phyloP scores from a whole-genome alignment of 2,329 filamentous ascomycete species.

The Penicillium nordicum region DNA sequence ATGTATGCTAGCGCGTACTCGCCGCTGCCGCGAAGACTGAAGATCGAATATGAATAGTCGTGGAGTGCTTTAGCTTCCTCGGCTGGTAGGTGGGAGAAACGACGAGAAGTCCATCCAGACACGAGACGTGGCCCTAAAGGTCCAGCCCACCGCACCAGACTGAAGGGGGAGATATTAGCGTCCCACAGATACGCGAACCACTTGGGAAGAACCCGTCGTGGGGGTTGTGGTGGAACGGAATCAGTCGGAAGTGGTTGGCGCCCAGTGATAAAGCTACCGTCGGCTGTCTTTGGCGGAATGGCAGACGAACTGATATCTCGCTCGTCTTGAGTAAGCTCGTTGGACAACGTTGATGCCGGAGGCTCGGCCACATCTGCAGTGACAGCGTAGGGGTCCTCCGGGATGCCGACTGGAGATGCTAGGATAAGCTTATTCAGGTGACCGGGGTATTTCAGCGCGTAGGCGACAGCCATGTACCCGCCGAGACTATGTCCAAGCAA shows the following conservation, averaged over 20 bases:
- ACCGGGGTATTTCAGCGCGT: slow-evolving; percentile 94
- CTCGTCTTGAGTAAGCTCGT: slow-evolving; percentile 77
- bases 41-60: slow-evolving; percentile 90
- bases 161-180: slow-evolving; percentile 93
- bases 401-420: slow-evolving; percentile 89
- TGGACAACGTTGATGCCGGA: slow-evolving; percentile 66
- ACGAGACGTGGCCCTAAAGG: slow-evolving; percentile 88
- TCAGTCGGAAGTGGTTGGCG: slow-evolving; percentile 29
- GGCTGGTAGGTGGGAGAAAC: slow-evolving; percentile 81
- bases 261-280: slow-evolving; percentile 57
- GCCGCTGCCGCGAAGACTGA: slow-evolving; percentile 85
- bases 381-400: slow-evolving; percentile 88
- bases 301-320: slow-evolving; percentile 37
- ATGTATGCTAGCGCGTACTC: slow-evolving; percentile 93
- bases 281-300: slow-evolving; percentile 38
- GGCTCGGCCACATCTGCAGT: slow-evolving; percentile 76
- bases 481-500: slow-evolving; percentile 89
- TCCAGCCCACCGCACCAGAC: slow-evolving; percentile 79
- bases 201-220: slow-evolving; percentile 65
- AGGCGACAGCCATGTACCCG: slow-evolving; percentile 91
- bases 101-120: slow-evolving; percentile 88
- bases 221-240: slow-evolving; percentile 48
- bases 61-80: slow-evolving; percentile 82
- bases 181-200: slow-evolving; percentile 97
- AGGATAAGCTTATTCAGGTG: slow-evolving; percentile 93